Conservation (phyloP, 805 yeast genomes). For the Deakozyma indianensis region DNA sequence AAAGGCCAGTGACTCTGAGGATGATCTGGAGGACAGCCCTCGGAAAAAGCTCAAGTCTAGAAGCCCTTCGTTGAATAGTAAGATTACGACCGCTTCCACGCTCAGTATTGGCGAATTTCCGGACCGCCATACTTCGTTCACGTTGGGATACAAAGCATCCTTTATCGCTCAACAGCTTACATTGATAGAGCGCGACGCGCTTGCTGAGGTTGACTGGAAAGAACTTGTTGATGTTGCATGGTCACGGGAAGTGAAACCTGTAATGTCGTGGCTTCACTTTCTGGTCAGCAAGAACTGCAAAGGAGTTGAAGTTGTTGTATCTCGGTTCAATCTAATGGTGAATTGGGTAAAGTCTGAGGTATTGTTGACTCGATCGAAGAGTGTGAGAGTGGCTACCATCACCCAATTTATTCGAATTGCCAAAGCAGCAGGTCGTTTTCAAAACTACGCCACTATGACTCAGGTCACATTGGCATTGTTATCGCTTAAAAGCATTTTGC, state of each 20-base stretch:
- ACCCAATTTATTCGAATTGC: slow-evolving; percentile 83
- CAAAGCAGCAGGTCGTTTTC: slow-evolving; percentile 51
- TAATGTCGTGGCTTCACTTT: slow-evolving; percentile 72
- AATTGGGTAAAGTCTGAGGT: slow-evolving; percentile 90
- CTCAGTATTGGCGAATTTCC: slow-evolving; percentile 3
- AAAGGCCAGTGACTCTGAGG: background rate
- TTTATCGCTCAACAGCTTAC: slow-evolving; percentile 72
- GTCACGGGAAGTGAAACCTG: slow-evolving; percentile 51
- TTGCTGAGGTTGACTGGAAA: slow-evolving; percentile 83
- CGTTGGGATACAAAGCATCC: slow-evolving; percentile 55
- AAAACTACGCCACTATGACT: slow-evolving; percentile 77
- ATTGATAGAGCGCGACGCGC: slow-evolving; percentile 68
- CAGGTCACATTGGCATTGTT: slow-evolving; percentile 71
- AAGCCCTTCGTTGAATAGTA: background rate
- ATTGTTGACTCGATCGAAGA: slow-evolving; percentile 45
- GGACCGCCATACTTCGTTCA: slow-evolving; percentile 59
- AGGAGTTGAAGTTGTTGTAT: slow-evolving; percentile 73
- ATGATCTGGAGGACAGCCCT: background rate
- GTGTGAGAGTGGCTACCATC: slow-evolving; percentile 53
- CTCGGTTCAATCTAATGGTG: slow-evolving; percentile 77
- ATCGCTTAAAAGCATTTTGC: slow-evolving; percentile 35
- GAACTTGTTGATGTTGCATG: slow-evolving; percentile 68
- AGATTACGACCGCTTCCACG: background rate
- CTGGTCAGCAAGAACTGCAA: slow-evolving; percentile 40
- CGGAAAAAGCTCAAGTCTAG: background rate